Base-by-base conservation (phyloP, 257 asterid species). In the Buddleja alternifolia region DNA sequence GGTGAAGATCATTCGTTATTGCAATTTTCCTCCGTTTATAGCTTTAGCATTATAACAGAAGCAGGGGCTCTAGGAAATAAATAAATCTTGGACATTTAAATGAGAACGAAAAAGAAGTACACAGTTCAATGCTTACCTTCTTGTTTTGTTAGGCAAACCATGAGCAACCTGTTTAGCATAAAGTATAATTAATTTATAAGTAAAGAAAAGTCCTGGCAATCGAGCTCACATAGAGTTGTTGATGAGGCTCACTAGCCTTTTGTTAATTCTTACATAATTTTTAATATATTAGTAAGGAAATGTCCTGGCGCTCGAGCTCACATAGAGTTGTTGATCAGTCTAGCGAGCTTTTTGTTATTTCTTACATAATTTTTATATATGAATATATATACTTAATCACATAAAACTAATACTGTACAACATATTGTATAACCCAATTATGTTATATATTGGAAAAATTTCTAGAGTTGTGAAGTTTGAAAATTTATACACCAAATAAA, bases 11-110 rank as follows among this genome's bases (percentile, higher is more conserved):
- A 10, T 46, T 71, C 63, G 9, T 57, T 50, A 37, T 17, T 29
- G 29, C 59, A 67, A 67, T 73, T 71, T 70, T 73, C 60, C 37
- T 73, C 60, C 37, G 55, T 82, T 62, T 66, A 70, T 54, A 45
- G 66, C 78, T 73, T 66, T 24, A 61, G 56, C 45, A 61, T 50
- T 67, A 75, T 53, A 16, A 75, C 52, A 69, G 29, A 66, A 59
- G 37, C 37, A 20, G 39, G 9, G 34, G 52, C 24, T 47, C 19
- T 8, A 45, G 68, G 51, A 15, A 37, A 56, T 58, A 32, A 56
- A 19, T 44, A 19, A 50, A 41, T 69, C 69, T 66, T 25, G 10
- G 20, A 36, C 17, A 29, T 47, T 15, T 1, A 32, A 29, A 54
- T 42, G 16, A 34, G 16, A 24, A 63, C n/a, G 5, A 34, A 63